These are phyloP conservation scores for Eucalyptus polyanthemos DNA, from an alignment of 345 rosid species.

Conservation along the genomic window DNA sequence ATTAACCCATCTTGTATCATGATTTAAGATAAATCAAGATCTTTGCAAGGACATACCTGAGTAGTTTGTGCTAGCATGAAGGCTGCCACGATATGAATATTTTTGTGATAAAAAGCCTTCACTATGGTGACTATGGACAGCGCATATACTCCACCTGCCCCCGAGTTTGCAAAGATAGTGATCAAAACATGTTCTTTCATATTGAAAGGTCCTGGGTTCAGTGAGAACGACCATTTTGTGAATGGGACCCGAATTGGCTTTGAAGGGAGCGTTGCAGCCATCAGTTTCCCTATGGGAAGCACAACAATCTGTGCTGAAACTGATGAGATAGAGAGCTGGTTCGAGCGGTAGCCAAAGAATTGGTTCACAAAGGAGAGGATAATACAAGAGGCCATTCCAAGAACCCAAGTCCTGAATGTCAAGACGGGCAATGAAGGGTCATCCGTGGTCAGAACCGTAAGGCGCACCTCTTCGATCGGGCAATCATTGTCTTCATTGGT, in stretches of 20 bases:
- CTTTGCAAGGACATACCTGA: slow-evolving; percentile 7
- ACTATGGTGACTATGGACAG: slow-evolving; percentile 23
- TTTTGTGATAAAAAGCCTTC: slow-evolving; percentile 23
- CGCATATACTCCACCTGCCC: slow-evolving; percentile 24
- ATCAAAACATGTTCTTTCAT: slow-evolving; percentile 48
- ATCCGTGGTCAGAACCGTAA: slow-evolving; percentile 26
- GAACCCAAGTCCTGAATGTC: slow-evolving; percentile 36
- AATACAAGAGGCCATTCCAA: slow-evolving; percentile 23
- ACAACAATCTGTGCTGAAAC: slow-evolving; percentile 29
- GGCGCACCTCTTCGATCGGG: slow-evolving; percentile 35
- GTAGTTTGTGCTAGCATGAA: slow-evolving; percentile 24
- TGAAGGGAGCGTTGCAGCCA: slow-evolving; percentile 28
- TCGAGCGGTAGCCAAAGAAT: slow-evolving; percentile 35
- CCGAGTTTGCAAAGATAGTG: slow-evolving; percentile 37
- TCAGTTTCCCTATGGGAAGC: slow-evolving; percentile 19
- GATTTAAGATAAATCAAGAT: not conserved
- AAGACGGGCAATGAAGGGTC: slow-evolving; percentile 30
- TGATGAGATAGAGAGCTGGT: slow-evolving; percentile 14
- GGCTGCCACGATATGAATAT: slow-evolving; percentile 11
- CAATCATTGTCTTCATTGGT: slow-evolving; percentile 22
- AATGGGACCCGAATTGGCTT: slow-evolving; percentile 7
- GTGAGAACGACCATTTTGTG: slow-evolving; percentile 27
- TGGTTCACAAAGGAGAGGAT: slow-evolving; percentile 24
- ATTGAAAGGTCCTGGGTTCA: slow-evolving; percentile 54
- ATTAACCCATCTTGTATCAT: not conserved